phyloP scores from a whole-genome alignment of 495 filamentous ascomycete species.

The Geopyxis carbonaria region DNA sequence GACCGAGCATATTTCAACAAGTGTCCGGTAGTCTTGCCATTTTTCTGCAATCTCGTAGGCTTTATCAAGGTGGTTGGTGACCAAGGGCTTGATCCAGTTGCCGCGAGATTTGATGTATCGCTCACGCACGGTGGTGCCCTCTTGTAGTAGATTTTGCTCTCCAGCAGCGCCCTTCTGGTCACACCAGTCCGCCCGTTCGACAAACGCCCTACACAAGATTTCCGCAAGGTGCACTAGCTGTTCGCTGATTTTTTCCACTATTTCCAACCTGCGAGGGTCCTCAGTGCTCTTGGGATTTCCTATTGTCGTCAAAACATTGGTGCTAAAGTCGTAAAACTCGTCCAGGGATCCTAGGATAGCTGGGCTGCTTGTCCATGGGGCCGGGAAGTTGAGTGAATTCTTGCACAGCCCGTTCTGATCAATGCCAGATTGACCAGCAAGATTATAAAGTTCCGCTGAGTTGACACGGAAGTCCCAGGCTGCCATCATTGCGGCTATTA shows the following conservation, averaged over 20 bases:
- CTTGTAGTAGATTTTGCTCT: constrained; percentile 31
- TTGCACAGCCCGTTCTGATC: constrained; percentile 52
- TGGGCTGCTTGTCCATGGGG: constrained; percentile 22
- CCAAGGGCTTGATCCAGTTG: constrained; percentile 43
- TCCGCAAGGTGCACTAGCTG: constrained; percentile 21
- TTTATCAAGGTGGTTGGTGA: constrained; percentile 48
- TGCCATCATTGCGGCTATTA: constrained; percentile 49
- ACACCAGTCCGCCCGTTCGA: constrained; percentile 46
- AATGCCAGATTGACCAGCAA: constrained; percentile 36
- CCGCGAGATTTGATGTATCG: constrained; percentile 38
- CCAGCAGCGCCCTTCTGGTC: constrained; percentile 30
- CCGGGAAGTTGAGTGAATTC: constrained; percentile 10
- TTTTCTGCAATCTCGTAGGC: constrained; percentile 59
- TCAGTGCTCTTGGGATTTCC: constrained; percentile 7
- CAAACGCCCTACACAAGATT: constrained; percentile 40
- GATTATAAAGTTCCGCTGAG: constrained; percentile 50
- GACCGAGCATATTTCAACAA: constrained; percentile 39
- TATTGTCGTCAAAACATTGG: constrained; percentile 9
- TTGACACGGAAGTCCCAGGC: constrained; percentile 56
- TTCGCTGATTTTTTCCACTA: constrained; percentile 10
- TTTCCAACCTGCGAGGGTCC: constrained; percentile 11
- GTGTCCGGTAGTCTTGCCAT: constrained; percentile 48
- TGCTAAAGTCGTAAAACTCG: constrained; percentile 14
- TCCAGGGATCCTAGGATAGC: constrained; percentile 16
- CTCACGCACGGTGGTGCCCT: constrained; percentile 33